Evolutionary conservation across 345 rosid genomes (phyloP).

Genomic region (Clausena lansium): DNA sequence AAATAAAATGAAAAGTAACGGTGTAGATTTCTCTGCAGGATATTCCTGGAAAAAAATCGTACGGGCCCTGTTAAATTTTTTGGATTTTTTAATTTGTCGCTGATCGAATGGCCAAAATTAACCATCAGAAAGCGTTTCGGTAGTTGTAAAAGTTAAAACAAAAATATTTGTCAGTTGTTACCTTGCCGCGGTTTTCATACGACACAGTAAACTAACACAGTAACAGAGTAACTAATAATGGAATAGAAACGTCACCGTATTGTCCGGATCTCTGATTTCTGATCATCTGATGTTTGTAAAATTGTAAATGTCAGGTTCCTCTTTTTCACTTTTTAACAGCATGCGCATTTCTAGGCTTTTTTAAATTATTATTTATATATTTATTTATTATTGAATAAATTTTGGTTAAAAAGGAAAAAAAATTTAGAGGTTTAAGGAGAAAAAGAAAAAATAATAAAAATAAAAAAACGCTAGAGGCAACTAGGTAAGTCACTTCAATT

Average conservation of each 20-base stretch:
- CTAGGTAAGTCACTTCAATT: too few relatives aligned
- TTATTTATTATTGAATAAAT: neutral
- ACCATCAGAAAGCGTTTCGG: neutral
- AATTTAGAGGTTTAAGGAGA: too few relatives aligned
- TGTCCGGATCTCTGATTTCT: neutral
- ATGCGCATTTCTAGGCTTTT: neutral
- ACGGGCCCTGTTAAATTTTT: neutral
- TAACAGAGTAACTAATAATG: neutral
- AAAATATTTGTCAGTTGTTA: neutral
- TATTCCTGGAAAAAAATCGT: neutral
- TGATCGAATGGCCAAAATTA: neutral
- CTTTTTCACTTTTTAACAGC: neutral
- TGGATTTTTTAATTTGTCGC: neutral
- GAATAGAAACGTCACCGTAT: neutral
- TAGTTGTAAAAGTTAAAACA: neutral
- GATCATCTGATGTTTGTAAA: too few relatives aligned
- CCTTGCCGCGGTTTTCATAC: neutral
- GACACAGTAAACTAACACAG: neutral
- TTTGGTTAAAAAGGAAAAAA: neutral
- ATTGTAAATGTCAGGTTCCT: neutral
- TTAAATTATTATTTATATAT: too few relatives aligned
- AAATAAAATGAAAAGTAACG: neutral
- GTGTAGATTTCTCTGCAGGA: neutral
- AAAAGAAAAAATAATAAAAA: too few relatives aligned
- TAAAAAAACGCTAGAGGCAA: too few relatives aligned